Percentiles rank a stretch among this genome's conserved stretches.
These are phyloP conservation scores for Annona squamosa DNA, from an alignment of 164 flowering plant genomes.

Conservation along the genomic window DNA sequence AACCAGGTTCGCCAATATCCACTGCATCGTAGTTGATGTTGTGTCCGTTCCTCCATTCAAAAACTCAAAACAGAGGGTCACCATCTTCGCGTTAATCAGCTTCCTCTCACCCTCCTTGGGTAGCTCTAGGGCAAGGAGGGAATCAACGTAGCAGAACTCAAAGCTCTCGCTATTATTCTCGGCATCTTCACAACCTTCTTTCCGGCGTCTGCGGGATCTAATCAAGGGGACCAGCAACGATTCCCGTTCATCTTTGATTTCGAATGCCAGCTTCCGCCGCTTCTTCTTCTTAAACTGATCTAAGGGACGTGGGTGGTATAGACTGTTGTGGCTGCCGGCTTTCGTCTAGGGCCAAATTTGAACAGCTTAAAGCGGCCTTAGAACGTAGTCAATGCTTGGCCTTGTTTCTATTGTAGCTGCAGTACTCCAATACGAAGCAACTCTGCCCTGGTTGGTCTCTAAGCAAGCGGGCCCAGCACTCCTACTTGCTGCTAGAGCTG, in stretches of 20 bases:
- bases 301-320: conserved; percentile 17
- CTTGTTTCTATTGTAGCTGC: conserved; percentile 23
- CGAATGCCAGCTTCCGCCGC: too few species aligned
- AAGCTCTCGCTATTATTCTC: neutral
- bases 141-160: conserved; percentile 21
- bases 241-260: too few species aligned
- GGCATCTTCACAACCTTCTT: neutral
- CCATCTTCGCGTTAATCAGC: conserved; percentile 26
- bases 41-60: conserved; percentile 33
- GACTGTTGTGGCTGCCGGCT: conserved; percentile 5
- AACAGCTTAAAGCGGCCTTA: conserved; percentile 10
- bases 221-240: conserved; percentile 19
- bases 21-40: conserved; percentile 27
- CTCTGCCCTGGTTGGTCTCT: conserved; percentile 7
- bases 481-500: conserved; percentile 1
- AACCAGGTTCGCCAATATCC: conserved; percentile 32
- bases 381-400: conserved; percentile 2
- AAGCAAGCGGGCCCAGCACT: neutral
- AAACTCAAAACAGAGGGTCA: conserved; percentile 31
- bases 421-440: conserved; percentile 16
- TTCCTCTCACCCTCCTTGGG: conserved; percentile 39
- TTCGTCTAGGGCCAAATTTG: conserved; percentile 4
- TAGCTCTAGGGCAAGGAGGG: conserved; percentile 18
- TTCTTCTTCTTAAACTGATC: conserved; percentile 28
- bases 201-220: neutral